Evolutionary conservation across 805 yeast species (phyloP), one percentile per base, ranked within the genome.

Genomic region (Ogataea philodendri): DNA sequence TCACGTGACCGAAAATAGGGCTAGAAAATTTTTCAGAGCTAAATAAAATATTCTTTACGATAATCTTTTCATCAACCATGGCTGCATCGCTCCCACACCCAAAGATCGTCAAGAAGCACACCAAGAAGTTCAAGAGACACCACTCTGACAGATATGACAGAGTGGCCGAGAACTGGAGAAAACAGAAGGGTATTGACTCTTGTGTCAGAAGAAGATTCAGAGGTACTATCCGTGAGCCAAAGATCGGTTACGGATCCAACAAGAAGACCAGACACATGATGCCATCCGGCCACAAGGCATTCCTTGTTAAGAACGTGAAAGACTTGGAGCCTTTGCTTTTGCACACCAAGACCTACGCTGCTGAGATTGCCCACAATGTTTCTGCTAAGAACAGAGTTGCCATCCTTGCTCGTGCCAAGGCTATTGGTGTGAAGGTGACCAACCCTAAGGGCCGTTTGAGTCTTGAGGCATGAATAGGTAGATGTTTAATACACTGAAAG

Each of bases 111-210:
- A 94, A 93, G 90, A 93, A 93, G 88, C 93, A 89, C 87, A 69
- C 88, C 67, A 87, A 87, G 81, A 84, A 84, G 82, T 93, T 93
- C 85, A 94, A 89, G 90, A 88, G 99, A 80, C 97, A 90, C 74
- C 98, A 93, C 81, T 88, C 96, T 72, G 99, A 93, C 84, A 87
- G 96, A 77, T 90, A 88, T 77, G 82, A 81, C 81, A 89, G 99
- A 77, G 96, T 93, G 60, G 76, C 86, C 65, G 97, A 87, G 76
- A 83, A 81, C 82, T 94, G 98, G 98, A 93, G 99, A 87, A 90
- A 93, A 79, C 99, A 94, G 78, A 93, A 93, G 86, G 99, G 99
- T 93, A 93, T 93, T 70, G 99, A 93, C 81, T 89, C 97, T 60
- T 81, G 87, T 77, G 97, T 94, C 70, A 93, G 99, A 81, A 90